phyloP scores from a whole-genome alignment of 1,139 yeast species.

The Saccharomyces pastorianus region DNA sequence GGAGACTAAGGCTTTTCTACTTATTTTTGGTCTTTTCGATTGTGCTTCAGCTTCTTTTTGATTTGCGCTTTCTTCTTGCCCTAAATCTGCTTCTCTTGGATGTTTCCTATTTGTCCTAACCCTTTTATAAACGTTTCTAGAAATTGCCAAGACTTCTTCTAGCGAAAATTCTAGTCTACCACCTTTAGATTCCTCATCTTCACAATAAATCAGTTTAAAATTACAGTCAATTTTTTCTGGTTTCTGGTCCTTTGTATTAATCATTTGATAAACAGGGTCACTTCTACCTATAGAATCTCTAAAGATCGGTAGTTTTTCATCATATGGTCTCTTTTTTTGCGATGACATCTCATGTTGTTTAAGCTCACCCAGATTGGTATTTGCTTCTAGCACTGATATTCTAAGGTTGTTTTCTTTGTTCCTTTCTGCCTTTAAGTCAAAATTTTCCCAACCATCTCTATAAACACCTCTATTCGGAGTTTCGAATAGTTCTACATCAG shows the following conservation, averaged over 20 bases:
- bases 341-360: conserved; percentile 32
- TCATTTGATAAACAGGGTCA: conserved; percentile 38
- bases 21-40: background rate
- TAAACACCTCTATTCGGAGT: conserved; percentile 1
- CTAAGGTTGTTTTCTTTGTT: conserved; percentile 52
- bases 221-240: conserved; percentile 60
- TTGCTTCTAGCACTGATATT: background rate
- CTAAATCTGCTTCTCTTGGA: background rate
- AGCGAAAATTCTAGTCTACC: conserved; percentile 41
- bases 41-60: background rate
- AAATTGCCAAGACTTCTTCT: conserved; percentile 53
- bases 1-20: background rate
- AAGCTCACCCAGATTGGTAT: conserved; percentile 14
- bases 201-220: conserved; percentile 47
- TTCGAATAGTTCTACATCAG: background rate
- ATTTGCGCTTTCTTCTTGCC: background rate
- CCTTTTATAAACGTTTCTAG: conserved; percentile 32
- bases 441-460: conserved; percentile 39
- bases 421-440: conserved; percentile 46
- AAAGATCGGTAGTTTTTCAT: conserved; percentile 39
- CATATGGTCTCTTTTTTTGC: conserved; percentile 10
- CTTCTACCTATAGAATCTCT: conserved; percentile 33
- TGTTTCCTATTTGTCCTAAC: background rate
- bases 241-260: conserved; percentile 50
- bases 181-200: conserved; percentile 33